phyloP scores from a whole-genome alignment of 192 early-diverging fungal genomes.

The Backusella sp. region DNA sequence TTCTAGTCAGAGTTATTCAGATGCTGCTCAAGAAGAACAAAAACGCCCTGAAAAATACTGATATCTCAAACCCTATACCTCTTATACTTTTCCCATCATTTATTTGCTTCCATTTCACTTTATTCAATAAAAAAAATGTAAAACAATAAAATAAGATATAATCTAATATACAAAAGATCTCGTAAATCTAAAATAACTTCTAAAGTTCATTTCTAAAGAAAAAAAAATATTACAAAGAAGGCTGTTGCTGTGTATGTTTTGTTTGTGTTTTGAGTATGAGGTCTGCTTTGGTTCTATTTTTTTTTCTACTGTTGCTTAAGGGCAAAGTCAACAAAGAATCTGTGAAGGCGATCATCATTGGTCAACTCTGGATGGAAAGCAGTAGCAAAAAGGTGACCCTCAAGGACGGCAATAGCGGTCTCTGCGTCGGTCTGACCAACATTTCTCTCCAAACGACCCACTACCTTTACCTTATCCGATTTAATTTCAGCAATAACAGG shows the following conservation, averaged over 20 bases:
- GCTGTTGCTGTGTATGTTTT: background rate
- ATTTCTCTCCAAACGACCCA: constrained; percentile 64
- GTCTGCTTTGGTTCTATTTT: background rate
- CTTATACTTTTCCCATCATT: background rate
- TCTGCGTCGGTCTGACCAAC: constrained; percentile 53
- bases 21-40: constrained; percentile 12
- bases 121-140: background rate
- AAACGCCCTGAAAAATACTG: background rate
- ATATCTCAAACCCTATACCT: background rate
- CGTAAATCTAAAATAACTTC: background rate
- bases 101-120: background rate
- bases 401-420: constrained; percentile 86
- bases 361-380: constrained; percentile 98
- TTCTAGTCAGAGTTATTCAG: constrained; percentile 21
- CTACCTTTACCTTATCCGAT: constrained; percentile 65
- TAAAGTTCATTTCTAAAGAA: background rate
- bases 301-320: constrained; percentile 30
- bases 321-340: constrained; percentile 70
- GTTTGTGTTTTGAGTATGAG: background rate
- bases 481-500: constrained; percentile 79
- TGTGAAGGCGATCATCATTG: constrained; percentile 82
- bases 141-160: constrained; percentile 13
- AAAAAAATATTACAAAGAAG: constrained; percentile 1
- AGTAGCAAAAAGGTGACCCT: constrained; percentile 84
- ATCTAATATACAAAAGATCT: constrained; percentile 2